Evolutionary conservation across 768 basidiomycete genomes (phyloP).

Genomic region (Serendipita indica): DNA sequence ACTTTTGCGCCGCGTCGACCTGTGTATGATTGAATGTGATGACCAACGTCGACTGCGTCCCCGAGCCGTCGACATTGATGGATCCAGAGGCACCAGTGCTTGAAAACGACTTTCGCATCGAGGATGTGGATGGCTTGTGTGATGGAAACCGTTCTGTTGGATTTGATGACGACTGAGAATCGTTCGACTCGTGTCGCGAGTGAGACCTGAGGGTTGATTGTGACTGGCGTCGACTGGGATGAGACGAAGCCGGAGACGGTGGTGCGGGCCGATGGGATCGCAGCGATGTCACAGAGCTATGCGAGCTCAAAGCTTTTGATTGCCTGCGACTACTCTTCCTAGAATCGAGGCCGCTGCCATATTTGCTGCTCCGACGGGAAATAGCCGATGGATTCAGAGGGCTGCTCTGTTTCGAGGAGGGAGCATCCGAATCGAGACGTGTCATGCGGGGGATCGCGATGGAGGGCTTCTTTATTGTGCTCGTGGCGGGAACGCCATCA

Average conservation of each 20-base stretch:
- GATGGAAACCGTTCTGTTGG: not conserved
- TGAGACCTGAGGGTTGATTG: not conserved
- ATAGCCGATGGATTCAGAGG: not conserved
- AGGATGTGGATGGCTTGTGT: not conserved
- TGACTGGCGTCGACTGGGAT: not conserved
- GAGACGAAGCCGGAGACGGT: not conserved
- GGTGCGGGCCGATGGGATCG: constrained; percentile 1
- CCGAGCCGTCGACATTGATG: not conserved
- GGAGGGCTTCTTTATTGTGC: not conserved
- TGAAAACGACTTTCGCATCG: constrained; percentile 2
- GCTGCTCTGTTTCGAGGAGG: not conserved
- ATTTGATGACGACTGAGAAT: not conserved
- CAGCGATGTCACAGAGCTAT: not conserved
- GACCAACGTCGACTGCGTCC: not conserved
- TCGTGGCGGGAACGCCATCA: not conserved
- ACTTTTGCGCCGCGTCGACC: not conserved
- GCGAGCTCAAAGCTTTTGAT: not conserved
- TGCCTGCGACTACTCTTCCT: not conserved
- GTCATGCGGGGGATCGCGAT: not conserved
- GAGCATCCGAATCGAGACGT: not conserved
- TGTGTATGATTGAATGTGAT: not conserved
- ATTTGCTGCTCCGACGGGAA: not conserved
- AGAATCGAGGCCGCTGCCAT: not conserved
- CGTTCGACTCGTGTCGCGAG: not conserved
- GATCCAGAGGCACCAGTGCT: not conserved